phyloP scores from a whole-genome alignment of 1,139 yeast species.

The Yamadazyma oceani region DNA sequence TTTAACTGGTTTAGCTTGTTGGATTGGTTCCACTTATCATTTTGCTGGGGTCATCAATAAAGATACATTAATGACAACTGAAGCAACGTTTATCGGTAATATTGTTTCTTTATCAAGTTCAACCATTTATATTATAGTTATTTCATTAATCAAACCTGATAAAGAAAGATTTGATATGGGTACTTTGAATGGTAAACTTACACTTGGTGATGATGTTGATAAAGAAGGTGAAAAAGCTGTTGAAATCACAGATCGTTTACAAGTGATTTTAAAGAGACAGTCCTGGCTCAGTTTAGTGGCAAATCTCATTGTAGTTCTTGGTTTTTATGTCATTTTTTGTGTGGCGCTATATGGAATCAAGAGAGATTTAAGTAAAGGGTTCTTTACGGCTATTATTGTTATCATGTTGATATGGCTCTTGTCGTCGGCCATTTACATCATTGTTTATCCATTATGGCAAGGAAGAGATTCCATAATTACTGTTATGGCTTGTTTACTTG shows the following conservation, averaged over 20 bases:
- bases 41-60: conserved; percentile 23
- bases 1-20: conserved; percentile 41
- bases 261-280: conserved; percentile 21
- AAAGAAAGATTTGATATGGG: conserved; percentile 21
- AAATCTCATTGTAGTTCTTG: conserved; percentile 25
- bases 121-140: conserved; percentile 21
- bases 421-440: conserved; percentile 32
- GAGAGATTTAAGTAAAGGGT: conserved; percentile 28
- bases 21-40: conserved; percentile 37
- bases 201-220: conserved; percentile 36
- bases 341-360: conserved; percentile 24
- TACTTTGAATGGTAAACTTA: conserved; percentile 18
- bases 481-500: conserved; percentile 3
- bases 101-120: conserved; percentile 29
- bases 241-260: conserved; percentile 20
- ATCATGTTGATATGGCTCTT: conserved; percentile 32
- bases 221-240: conserved; percentile 26
- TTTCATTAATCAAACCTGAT: conserved; percentile 31
- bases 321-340: conserved; percentile 28
- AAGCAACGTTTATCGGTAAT: conserved; percentile 37
- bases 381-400: conserved; percentile 31
- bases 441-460: conserved; percentile 38
- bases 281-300: conserved; percentile 22
- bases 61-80: conserved; percentile 24
- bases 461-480: conserved; percentile 21